A percentile compares a stretch with the other conserved stretches of the same genome.
Conservation (phyloP, 495 filamentous ascomycete genomes). For the Pseudotulostoma volvatum region DNA sequence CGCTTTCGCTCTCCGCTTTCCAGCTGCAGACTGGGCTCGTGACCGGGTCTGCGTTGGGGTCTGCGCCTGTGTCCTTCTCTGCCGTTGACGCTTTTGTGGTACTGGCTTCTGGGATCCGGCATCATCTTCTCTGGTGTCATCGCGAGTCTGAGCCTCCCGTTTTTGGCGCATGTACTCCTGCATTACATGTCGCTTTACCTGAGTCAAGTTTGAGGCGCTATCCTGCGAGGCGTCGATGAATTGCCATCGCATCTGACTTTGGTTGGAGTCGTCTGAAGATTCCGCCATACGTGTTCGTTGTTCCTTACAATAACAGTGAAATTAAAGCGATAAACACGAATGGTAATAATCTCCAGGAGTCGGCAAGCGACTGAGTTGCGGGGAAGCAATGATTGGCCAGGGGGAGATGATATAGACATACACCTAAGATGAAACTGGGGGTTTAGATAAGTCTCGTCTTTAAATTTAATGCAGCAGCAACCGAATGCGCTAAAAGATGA, state of each 20-base stretch:
- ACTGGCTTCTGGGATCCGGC: neutral
- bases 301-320: too few species aligned
- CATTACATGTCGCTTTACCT: constrained; percentile 33
- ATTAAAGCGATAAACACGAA: too few species aligned
- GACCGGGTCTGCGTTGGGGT: constrained; percentile 2
- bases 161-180: constrained; percentile 32
- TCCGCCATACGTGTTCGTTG: too few species aligned
- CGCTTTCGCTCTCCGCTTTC: constrained; percentile 3
- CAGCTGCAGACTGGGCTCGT: neutral
- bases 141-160: constrained; percentile 8
- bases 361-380: too few species aligned
- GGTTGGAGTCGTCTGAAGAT: too few species aligned
- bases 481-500: too few species aligned
- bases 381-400: too few species aligned
- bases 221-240: constrained; percentile 28
- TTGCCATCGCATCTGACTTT: constrained; percentile 18
- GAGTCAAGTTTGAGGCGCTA: constrained; percentile 23
- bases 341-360: too few species aligned
- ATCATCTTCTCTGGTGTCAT: neutral
- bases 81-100: constrained; percentile 9
- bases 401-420: too few species aligned
- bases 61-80: constrained; percentile 7
- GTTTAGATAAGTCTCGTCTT: too few species aligned
- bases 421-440: too few species aligned
- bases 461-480: too few species aligned